Evolutionary conservation across 768 basidiomycete genomes (phyloP).

Genomic region (Sistotremastrum niveocremeum): DNA sequence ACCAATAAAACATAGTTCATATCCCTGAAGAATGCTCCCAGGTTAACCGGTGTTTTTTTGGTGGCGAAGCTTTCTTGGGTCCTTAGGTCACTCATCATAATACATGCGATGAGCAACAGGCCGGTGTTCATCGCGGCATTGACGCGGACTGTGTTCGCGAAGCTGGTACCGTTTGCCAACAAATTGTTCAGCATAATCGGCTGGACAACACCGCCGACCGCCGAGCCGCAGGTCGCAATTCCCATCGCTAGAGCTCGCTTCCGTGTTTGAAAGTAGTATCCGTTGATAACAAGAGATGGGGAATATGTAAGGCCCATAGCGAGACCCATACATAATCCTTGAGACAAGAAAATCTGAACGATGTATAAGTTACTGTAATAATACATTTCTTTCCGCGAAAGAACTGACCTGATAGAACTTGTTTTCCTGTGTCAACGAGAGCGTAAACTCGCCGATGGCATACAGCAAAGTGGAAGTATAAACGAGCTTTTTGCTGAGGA

Average conservation of each 20-base stretch:
- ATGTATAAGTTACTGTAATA: not conserved
- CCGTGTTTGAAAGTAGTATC: conserved; percentile 38
- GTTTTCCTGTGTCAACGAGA: conserved; percentile 29
- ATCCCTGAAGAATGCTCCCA: conserved; percentile 25
- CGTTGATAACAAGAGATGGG: conserved; percentile 33
- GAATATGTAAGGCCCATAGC: conserved; percentile 35
- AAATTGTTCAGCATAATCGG: conserved; percentile 50
- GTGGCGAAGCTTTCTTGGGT: conserved; percentile 16
- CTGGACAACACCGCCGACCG: conserved; percentile 46
- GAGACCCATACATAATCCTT: conserved; percentile 37
- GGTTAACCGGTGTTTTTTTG: conserved; percentile 13
- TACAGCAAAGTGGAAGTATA: conserved; percentile 21
- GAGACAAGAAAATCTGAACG: conserved; percentile 34
- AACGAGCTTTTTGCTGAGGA: not conserved
- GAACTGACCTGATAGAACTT: conserved; percentile 28
- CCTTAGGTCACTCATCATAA: conserved; percentile 26
- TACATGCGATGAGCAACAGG: conserved; percentile 24
- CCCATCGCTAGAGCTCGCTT: conserved; percentile 38
- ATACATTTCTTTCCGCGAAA: not conserved
- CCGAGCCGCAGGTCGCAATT: conserved; percentile 43
- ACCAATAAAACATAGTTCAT: conserved; percentile 29
- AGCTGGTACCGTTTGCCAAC: conserved; percentile 22
- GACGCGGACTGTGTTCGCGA: conserved; percentile 28
- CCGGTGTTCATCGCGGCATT: conserved; percentile 27
- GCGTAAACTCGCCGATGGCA: conserved; percentile 29